Conservation (phyloP, 352 stramenopile genomes). For the Pythium coloratum region DNA sequence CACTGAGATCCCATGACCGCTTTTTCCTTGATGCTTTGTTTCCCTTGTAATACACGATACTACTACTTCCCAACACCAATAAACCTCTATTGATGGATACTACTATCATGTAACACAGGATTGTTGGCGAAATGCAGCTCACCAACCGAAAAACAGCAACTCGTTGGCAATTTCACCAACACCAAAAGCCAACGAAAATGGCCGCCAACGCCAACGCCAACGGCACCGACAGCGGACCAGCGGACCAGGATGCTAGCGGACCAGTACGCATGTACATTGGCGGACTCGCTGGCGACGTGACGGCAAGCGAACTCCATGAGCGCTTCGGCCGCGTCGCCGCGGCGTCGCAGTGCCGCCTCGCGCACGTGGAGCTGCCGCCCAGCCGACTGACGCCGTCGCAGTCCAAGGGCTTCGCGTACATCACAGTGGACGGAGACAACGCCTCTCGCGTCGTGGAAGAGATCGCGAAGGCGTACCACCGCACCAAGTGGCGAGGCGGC, state of each 20-base stretch:
- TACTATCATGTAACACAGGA: constrained; percentile 14
- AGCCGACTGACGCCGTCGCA: constrained; percentile 20
- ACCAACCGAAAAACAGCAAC: constrained; percentile 12
- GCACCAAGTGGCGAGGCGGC: constrained; percentile 70
- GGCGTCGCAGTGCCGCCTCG: constrained; percentile 32
- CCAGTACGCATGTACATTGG: constrained; percentile 65
- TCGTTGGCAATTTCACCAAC: not conserved
- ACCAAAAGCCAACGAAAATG: constrained; percentile 10
- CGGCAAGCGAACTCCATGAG: constrained; percentile 48
- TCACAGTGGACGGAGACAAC: constrained; percentile 43
- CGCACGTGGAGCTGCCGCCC: constrained; percentile 44
- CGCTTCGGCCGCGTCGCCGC: constrained; percentile 56
- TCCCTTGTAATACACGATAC: not conserved
- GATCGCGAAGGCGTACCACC: constrained; percentile 65
- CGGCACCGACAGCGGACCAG: too few species aligned
- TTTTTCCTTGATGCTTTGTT: not conserved
- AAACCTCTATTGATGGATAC: constrained; percentile 9
- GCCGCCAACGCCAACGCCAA: not conserved
- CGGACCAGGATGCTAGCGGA: not conserved
- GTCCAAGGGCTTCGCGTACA: constrained; percentile 57
- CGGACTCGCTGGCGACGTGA: constrained; percentile 50
- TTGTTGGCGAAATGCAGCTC: constrained; percentile 3
- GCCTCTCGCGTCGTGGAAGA: constrained; percentile 35
- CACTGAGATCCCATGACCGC: constrained; percentile 6
- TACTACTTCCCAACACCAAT: too few species aligned